Evolutionary conservation across 1,284 basidiomycete species (phyloP), one percentile per base, ranked within the genome.

Genomic region (Gomphus bonarii): DNA sequence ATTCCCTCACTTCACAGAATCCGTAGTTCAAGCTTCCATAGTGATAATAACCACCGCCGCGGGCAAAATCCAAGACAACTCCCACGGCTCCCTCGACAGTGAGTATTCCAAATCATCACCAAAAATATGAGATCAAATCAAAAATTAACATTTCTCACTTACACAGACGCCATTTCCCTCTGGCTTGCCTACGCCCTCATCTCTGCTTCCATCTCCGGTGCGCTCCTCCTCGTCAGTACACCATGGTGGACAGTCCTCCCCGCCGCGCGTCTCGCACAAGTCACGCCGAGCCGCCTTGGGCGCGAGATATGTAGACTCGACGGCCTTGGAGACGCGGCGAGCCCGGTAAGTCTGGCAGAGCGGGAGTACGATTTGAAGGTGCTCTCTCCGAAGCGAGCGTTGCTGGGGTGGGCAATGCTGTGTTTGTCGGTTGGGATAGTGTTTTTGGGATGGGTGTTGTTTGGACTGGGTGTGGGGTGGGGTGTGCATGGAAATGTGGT

Each of bases 11-110:
- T 12, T 35, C 16, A 22, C 46, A 63, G 67, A 75, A 68, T 70
- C 68, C 25, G 69, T 74, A 36, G 71, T 75, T 0, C 74, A 75
- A 61, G 73, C 70, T 7, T 73, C 71, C 12, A 73, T 75, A 49
- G 73, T 75, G 28, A 75, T 75, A 63, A 74, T 75, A 61, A 73
- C 73, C 14, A 73, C 70, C 14, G 73, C 71, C 0, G 72, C 73
- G 6, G 73, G 74, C 4, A 70, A 71, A 58, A 63, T 75, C 7
- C 74, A 75, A 62, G 74, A 74, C 62, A 64, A 68, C 57, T 68
- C 73, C 3, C 55, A 66, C 50, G 59, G 70, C 62, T 74, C 73
- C 9, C 71, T 75, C 55, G 70, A 73, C 54, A 67, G 55, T 56
- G 11, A 48, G 55, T 36, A 25, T 33, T 18, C 30, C 28, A 7